Base-by-base conservation (phyloP, 345 rosid genomes). In the Acer saccharum region DNA sequence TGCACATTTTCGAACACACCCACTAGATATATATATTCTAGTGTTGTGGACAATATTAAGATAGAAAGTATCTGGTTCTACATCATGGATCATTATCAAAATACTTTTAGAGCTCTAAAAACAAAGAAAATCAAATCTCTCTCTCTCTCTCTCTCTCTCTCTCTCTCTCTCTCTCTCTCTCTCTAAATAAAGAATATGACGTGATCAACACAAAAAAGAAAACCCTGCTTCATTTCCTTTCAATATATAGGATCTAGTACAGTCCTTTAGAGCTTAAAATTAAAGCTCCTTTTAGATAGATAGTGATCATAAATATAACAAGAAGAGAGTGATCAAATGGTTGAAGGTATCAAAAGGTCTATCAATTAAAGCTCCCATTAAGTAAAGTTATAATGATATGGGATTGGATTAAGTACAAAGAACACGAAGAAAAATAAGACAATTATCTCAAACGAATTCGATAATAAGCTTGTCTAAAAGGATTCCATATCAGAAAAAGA, bases 51-150 rank as follows among this genome's bases (percentile, higher is more conserved):
- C 57, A 60, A 43, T 13, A 65, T 43, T 44, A 48, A 72, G 73
- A 65, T 60, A 21, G 65, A 62, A 61, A 65, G 86, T 58, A 82
- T 80, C 71, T 32, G 79, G 78, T 84, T 80, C 85, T 64, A 69
- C 66, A 25, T 63, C 76, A 77, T 13, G 25, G 12, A 32, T 73
- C 70, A 65, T 71, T 71, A 76, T 29, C 52, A 27, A 35, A 35
- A 72, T 48, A 29, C 50, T 48, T 79, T 65, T 73, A 52, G 55
- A 20, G 54, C 46, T 66, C 9, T 72, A 21, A 75, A 79, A 20
- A 68, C 52, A 52, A 66, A 68, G 43, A 83, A 77, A 75, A 72
- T 43, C 54, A 67, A 70, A 66, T 69, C 69, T 7, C 55, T 48
- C 55, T 57, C 23, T 27, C 46, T 43, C 10, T 25, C 27, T 25